Evolutionary conservation across 306 rosid species (phyloP).

Genomic region (Hylodesmum podocarpum): DNA sequence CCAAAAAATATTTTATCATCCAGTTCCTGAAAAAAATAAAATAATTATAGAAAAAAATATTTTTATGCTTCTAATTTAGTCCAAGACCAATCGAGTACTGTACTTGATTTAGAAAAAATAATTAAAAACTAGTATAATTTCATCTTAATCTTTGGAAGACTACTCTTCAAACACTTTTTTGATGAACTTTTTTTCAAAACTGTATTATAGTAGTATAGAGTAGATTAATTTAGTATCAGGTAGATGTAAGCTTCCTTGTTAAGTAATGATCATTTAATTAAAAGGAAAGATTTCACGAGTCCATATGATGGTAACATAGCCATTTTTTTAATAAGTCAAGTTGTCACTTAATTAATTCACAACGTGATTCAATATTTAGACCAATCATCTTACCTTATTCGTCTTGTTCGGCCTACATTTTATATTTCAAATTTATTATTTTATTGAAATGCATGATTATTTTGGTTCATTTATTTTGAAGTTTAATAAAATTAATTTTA

Average conservation of each 20-base stretch:
- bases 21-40: no score
- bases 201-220: not conserved
- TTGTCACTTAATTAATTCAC: not conserved
- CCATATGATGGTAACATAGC: not conserved
- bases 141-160: not conserved
- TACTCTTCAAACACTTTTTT: no score
- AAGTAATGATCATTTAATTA: not conserved
- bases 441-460: not conserved
- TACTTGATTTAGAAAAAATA: no score
- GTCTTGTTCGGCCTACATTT: not conserved
- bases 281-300: not conserved
- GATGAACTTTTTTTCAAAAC: not conserved
- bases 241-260: not conserved
- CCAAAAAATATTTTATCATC: no score
- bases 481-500: not conserved
- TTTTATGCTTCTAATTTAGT: not conserved
- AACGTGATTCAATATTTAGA: not conserved
- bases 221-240: not conserved
- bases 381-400: not conserved
- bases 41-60: no score
- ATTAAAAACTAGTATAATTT: no score
- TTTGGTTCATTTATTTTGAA: not conserved
- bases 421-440: not conserved
- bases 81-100: not conserved
- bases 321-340: not conserved